Conservation (phyloP, 257 asterid species). For the Jacaranda mimosifolia region DNA sequence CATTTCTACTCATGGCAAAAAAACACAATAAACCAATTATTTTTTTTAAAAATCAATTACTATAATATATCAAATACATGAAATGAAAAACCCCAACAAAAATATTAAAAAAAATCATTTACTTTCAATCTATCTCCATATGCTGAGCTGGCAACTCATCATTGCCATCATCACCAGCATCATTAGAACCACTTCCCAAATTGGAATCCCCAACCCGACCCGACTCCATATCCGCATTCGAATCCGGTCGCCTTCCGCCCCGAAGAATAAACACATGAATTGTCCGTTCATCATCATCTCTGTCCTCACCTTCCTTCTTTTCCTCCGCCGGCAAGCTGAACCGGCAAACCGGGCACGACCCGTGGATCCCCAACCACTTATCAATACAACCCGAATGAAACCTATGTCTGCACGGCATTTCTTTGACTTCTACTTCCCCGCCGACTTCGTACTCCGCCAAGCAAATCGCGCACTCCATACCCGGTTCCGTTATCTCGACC, state of each 20-base stretch:
- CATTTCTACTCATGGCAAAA: too few species aligned
- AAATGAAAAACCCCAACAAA: not conserved
- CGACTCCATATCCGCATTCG: not conserved
- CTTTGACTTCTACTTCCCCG: conserved; percentile 31
- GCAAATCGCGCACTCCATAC: conserved; percentile 51
- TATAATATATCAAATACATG: not conserved
- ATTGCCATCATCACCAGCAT: not conserved
- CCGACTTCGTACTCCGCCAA: conserved; percentile 40
- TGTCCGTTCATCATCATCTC: conserved; percentile 11
- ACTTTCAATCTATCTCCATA: not conserved
- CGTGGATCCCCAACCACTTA: conserved; percentile 42
- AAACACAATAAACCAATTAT: too few species aligned
- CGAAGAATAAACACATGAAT: conserved; percentile 40
- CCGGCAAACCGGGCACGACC: conserved; percentile 46
- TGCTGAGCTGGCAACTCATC: not conserved
- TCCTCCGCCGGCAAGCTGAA: conserved; percentile 33
- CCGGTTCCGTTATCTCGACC: conserved; percentile 37
- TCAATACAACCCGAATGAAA: conserved; percentile 41
- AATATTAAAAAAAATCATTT: not conserved
- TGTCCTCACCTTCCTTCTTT: conserved; percentile 8
- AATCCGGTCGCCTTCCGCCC: conserved; percentile 4
- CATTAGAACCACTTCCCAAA: not conserved
- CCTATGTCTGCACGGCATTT: conserved; percentile 48
- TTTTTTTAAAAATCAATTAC: too few species aligned
- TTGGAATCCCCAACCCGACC: not conserved